Evolutionary conservation across 2,329 filamentous ascomycete species (phyloP).

Genomic region (Colletotrichum trifolii): DNA sequence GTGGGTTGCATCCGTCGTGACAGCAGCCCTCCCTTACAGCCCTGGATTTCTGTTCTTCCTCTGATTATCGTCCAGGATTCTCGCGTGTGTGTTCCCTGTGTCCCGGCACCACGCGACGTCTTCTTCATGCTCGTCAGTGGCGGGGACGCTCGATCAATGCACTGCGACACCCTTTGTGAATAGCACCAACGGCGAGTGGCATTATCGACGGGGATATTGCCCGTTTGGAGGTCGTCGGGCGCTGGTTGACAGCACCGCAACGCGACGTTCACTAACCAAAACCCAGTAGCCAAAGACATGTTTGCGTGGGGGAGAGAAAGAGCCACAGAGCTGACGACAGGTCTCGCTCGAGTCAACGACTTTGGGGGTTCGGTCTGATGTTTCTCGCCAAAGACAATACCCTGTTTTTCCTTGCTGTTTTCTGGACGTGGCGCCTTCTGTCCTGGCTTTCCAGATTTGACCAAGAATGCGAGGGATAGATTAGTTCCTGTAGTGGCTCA

Average conservation of each 20-base stretch:
- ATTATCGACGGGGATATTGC: slow-evolving; percentile 17
- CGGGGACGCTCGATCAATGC: not conserved
- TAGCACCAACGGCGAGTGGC: slow-evolving; percentile 8
- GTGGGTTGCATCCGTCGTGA: slow-evolving; percentile 18
- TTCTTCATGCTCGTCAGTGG: slow-evolving; percentile 19
- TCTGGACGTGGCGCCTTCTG: too few relatives aligned
- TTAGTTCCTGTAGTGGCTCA: not conserved
- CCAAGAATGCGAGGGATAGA: slow-evolving; percentile 15
- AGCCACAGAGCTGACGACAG: not conserved
- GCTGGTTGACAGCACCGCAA: slow-evolving; percentile 3
- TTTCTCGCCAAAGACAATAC: too few relatives aligned
- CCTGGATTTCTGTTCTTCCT: slow-evolving; percentile 11
- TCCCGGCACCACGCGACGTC: not conserved
- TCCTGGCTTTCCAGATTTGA: not conserved
- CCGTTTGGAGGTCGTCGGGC: slow-evolving; percentile 12
- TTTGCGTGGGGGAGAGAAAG: not conserved
- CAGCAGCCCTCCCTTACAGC: slow-evolving; percentile 25
- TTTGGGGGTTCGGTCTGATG: too few relatives aligned
- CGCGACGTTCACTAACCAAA: not conserved
- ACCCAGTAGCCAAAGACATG: not conserved
- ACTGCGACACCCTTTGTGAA: slow-evolving; percentile 11
- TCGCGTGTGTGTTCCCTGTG: too few relatives aligned
- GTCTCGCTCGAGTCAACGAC: too few relatives aligned
- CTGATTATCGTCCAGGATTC: not conserved
- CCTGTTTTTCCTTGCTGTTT: too few relatives aligned